phyloP scores from a whole-genome alignment of 2,329 filamentous ascomycete species.

The Penicillium sp. region DNA sequence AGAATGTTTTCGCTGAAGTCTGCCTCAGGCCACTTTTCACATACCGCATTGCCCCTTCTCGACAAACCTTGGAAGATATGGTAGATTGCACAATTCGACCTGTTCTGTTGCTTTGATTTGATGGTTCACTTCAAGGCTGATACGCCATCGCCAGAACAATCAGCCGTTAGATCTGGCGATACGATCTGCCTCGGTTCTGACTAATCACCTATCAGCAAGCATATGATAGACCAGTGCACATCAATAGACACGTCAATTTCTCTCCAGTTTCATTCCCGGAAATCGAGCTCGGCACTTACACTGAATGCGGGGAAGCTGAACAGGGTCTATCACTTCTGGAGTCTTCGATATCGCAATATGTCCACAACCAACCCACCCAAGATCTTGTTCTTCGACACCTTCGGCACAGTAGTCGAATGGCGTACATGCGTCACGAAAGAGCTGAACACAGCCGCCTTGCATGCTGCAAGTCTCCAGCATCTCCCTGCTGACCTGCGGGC shows the following conservation, averaged over 20 bases:
- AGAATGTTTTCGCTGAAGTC: background rate
- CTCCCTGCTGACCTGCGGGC: slow-evolving; percentile 51
- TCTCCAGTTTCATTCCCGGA: background rate
- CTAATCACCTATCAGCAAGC: slow-evolving; percentile 2
- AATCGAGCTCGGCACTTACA: background rate
- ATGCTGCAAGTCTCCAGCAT: slow-evolving; percentile 44
- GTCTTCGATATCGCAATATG: slow-evolving; percentile 20
- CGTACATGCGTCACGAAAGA: slow-evolving; percentile 65
- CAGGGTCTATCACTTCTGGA: background rate
- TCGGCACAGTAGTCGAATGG: slow-evolving; percentile 74
- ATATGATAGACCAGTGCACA: background rate
- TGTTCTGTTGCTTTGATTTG: too few species aligned
- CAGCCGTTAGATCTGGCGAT: slow-evolving; percentile 10
- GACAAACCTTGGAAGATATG: background rate
- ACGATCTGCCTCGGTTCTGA: slow-evolving; percentile 8
- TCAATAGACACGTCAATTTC: background rate
- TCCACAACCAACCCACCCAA: slow-evolving; percentile 20
- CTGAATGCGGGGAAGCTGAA: background rate
- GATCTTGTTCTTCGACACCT: slow-evolving; percentile 39
- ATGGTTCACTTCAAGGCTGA: background rate
- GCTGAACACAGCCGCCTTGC: slow-evolving; percentile 55
- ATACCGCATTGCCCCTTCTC: background rate
- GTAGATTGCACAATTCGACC: too few species aligned
- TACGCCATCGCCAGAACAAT: slow-evolving; percentile 11
- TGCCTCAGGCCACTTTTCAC: background rate